Evolutionary conservation across 352 stramenopile species (phyloP).

Genomic region (Phytopythium cucurbitacearum): DNA sequence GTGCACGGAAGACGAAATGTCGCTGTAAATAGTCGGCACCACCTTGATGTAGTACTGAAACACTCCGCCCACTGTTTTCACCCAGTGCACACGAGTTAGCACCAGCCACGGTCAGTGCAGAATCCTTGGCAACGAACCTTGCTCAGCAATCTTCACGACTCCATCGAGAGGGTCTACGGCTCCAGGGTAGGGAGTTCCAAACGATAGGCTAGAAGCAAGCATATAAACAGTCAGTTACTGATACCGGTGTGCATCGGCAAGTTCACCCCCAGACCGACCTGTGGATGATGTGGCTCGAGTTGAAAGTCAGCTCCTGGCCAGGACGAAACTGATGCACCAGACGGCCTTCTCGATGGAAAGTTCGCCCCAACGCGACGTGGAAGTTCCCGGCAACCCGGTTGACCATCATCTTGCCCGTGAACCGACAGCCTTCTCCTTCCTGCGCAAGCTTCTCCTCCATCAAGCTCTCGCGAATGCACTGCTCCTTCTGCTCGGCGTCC

Average conservation of each 20-base stretch:
- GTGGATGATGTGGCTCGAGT: conserved; percentile 78
- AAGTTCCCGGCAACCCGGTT: conserved; percentile 87
- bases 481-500: conserved; percentile 72
- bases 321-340: conserved; percentile 83
- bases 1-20: conserved; percentile 54
- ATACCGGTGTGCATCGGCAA: background rate
- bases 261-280: conserved; percentile 14
- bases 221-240: background rate
- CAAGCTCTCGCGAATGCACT: conserved; percentile 67
- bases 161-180: conserved; percentile 46
- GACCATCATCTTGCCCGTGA: conserved; percentile 78
- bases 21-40: conserved; percentile 82
- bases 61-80: conserved; percentile 50
- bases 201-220: conserved; percentile 42
- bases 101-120: background rate
- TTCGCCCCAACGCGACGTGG: conserved; percentile 75
- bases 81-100: background rate
- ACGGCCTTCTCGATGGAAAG: conserved; percentile 71
- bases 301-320: conserved; percentile 74
- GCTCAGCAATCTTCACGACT: conserved; percentile 38
- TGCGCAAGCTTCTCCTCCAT: conserved; percentile 64
- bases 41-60: conserved; percentile 90
- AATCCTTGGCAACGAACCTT: conserved; percentile 19
- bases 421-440: conserved; percentile 76
- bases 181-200: conserved; percentile 50